Percentiles rank a stretch among this genome's conserved stretches.
Conservation (phyloP, 331 rosid species). For the Cucumis variabilis region DNA sequence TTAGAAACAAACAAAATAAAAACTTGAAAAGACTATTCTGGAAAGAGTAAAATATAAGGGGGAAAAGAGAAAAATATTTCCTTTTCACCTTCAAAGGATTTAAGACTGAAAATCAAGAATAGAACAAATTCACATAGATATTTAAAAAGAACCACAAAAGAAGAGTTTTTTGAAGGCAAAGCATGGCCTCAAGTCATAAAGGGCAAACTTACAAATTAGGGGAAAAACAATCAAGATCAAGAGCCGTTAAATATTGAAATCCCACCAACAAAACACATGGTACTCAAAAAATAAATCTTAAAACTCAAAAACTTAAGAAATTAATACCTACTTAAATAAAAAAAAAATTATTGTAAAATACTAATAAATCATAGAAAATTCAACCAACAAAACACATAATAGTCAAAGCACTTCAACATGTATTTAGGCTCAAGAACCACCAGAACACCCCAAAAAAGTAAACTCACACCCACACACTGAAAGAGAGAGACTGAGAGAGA, state of each 20-base stretch:
- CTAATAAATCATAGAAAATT: too few relatives aligned
- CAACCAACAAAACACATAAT: too few relatives aligned
- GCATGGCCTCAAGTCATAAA: background rate
- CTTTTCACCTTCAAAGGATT: constrained; percentile 14
- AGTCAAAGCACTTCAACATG: background rate
- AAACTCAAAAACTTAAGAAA: too few relatives aligned
- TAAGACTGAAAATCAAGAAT: constrained; percentile 20
- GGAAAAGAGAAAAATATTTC: constrained; percentile 11
- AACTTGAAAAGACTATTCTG: background rate
- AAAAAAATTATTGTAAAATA: too few relatives aligned
- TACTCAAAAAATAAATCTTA: too few relatives aligned
- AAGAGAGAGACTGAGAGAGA: constrained; percentile 9
- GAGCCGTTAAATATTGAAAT: constrained; percentile 33
- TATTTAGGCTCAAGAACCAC: background rate
- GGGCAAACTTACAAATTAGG: constrained; percentile 22
- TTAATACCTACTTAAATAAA: too few relatives aligned
- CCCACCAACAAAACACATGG: constrained; percentile 49
- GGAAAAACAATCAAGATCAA: constrained; percentile 39
- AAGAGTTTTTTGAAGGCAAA: background rate
- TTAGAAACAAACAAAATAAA: constrained; percentile 18
- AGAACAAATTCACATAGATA: background rate
- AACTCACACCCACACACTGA: background rate
- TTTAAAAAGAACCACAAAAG: background rate
- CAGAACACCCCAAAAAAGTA: background rate
- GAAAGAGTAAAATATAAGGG: constrained; percentile 10